These are phyloP conservation scores for Kuraishia molischiana DNA, from an alignment of 805 yeast genomes.

Conservation along the genomic window DNA sequence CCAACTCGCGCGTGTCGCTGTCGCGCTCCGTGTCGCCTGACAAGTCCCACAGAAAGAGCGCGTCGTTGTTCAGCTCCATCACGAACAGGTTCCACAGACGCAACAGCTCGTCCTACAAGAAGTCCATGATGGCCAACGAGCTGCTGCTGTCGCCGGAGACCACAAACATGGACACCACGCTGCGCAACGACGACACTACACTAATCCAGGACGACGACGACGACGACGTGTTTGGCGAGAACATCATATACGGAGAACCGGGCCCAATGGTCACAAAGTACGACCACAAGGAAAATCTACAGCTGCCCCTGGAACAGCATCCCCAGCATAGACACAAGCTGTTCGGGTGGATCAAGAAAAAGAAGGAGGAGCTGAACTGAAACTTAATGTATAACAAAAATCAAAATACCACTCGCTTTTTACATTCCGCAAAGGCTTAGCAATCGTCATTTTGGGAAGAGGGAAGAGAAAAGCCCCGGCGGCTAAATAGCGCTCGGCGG, in stretches of 20 bases:
- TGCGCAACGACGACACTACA: background rate
- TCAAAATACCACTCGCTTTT: no score
- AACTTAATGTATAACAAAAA: no score
- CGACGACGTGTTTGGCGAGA: no score
- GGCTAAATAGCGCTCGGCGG: no score
- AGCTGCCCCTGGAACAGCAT: no score
- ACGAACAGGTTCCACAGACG: constrained; percentile 3
- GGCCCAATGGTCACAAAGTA: background rate
- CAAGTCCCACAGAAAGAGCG: background rate
- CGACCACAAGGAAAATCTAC: no score
- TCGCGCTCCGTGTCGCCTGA: background rate
- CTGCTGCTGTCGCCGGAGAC: background rate
- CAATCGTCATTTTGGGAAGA: no score
- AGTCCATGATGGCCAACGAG: background rate
- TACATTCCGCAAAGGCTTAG: no score
- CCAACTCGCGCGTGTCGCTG: background rate
- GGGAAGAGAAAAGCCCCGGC: no score
- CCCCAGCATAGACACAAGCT: no score
- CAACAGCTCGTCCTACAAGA: background rate
- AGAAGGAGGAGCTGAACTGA: background rate
- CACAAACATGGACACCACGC: background rate
- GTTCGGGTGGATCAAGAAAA: background rate
- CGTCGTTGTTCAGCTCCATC: constrained; percentile 2
- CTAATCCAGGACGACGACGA: background rate
- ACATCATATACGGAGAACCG: background rate